Evolutionary conservation across 164 flowering plant genomes (phyloP), one percentile per base, ranked within the genome.

Genomic region (Vitis rupestris): DNA sequence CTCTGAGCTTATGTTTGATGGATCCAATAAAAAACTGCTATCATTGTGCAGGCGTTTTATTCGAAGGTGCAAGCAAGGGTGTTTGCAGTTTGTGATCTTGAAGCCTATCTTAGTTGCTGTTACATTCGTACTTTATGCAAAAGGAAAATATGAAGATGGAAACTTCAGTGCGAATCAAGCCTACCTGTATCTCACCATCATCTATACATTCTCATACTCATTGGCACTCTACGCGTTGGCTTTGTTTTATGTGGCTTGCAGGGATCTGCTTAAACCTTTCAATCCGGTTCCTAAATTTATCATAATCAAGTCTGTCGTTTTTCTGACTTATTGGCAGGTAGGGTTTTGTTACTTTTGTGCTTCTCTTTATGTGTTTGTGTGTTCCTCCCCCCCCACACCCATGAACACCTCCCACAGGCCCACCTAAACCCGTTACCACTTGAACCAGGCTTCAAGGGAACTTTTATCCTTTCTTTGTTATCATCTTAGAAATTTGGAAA

Each of bases 241-340:
- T 31, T 77, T 95, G 82, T 95, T 95, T 80, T 95, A 95, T 70
- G 77, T 95, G 74, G 99, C 98, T 57, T 95, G 99, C 85, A 86
- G 78, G 78, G 98, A 91, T 84, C 82, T 93, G 71, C 98, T 95
- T 77, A 90, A 84, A 73, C 99, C 98, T 55, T 95, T 93, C 79
- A 93, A 95, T 80, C 99, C 99, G 2, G 94, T 95, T 70, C 99
- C 99, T 17, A 93, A 95, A 85, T 95, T 95, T 66, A 80, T 93
- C 72, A 82, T 95, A 61, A 95, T 95, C 59, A 95, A 93, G 64
- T 93, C 97, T 48, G 99, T 95, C 62, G 99, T 95, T 51, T 95
- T 95, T 77, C 80, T 95, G 48, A 95, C 99, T 48, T 95, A 95
- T 75, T 95, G 99, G 99, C 99, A 95, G 98, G 99, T 91, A 88